Evolutionary conservation across 345 rosid genomes (phyloP), one percentile per base, ranked within the genome.

Genomic region (Lepidium aucheri): DNA sequence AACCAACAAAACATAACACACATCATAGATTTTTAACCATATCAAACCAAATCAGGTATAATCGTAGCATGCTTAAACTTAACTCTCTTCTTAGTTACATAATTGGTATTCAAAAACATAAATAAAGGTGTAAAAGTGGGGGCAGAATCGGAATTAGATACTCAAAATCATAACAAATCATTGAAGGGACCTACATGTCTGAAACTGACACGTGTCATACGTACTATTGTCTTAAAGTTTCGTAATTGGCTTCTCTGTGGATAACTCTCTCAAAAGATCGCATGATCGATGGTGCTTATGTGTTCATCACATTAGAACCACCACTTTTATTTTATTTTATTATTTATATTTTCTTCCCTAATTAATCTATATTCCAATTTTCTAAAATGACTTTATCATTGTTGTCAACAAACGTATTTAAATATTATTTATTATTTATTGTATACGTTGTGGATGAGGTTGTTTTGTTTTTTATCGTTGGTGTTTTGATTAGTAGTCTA

Each of bases 111-210:
- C 14, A 8, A 36, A 17, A 2, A 50, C 1, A 20, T 24, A 40
- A 3, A 5, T 11, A 30, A 3, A 0, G 10, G 17, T 20, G 12
- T 49, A 33, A 33, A 60, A 33, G 60, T 60, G 42, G 44, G 56
- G 64, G 64, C 28, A 36, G 58, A 39, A 40, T 39, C 41, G 65
- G 70, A 72, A 56, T 47, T 13, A 63, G 45, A 63, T 63, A 39
- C 65, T 63, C 40, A 18, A 55, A n/a, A 20, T 63, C 65, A 72
- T 55, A 64, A 43, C 52, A 72, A 63, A 72, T 63, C 70, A 72
- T 72, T 64, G 65, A 56, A 39, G 70, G 76, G 76, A 20, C 76
- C 76, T 30, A 72, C 76, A 72, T 64, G 70, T 72, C 70, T 64
- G 60, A 10, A 34, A 32, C 39, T 47, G 65, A 55, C 70, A 64